These are phyloP conservation scores for Dryas drummondii DNA, from an alignment of 306 rosid genomes.

Conservation along the genomic window DNA sequence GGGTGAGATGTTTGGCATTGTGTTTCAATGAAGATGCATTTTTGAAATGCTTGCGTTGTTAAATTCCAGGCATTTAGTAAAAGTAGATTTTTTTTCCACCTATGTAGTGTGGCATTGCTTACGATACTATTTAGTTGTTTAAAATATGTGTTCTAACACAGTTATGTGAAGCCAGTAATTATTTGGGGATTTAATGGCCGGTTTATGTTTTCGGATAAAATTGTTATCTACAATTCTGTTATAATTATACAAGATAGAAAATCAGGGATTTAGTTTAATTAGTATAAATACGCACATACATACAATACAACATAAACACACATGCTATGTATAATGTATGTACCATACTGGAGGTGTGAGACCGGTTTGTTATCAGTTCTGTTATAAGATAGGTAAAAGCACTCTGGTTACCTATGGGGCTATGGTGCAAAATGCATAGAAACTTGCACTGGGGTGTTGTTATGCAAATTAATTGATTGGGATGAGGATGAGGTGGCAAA, in stretches of 20 bases:
- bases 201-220: background rate
- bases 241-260: background rate
- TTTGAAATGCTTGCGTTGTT: background rate
- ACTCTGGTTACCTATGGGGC: background rate
- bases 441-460: background rate
- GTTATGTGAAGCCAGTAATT: background rate
- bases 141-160: background rate
- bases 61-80: background rate
- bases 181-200: slow-evolving; percentile 3
- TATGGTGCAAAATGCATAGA: background rate
- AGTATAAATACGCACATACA: background rate
- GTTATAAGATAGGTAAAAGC: background rate
- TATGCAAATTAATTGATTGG: background rate
- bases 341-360: background rate
- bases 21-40: background rate
- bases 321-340: background rate
- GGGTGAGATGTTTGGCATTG: background rate
- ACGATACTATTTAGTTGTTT: background rate
- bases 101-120: background rate
- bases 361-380: background rate
- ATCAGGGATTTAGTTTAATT: background rate
- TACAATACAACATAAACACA: background rate
- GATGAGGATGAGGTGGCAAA: background rate
- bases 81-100: background rate
- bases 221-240: background rate